Percentiles rank a stretch among this genome's conserved stretches.
phyloP scores from a whole-genome alignment of 352 stramenopile genomes.

The Pythium aphanidermatum region DNA sequence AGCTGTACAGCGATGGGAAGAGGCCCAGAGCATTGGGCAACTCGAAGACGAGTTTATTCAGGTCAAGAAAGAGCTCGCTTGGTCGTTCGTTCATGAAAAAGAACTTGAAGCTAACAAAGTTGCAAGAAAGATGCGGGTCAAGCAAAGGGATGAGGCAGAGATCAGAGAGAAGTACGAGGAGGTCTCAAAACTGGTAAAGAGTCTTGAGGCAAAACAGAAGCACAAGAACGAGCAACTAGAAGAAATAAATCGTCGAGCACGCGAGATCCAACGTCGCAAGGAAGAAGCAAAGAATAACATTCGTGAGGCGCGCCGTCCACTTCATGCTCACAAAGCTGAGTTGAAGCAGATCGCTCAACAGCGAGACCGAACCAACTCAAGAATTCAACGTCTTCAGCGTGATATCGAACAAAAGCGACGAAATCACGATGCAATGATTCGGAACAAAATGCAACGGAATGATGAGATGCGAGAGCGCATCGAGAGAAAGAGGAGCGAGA shows the following conservation, averaged over 20 bases:
- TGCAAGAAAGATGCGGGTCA: slow-evolving; percentile 49
- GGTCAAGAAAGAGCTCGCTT: slow-evolving; percentile 74
- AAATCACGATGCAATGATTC: slow-evolving; percentile 51
- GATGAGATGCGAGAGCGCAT: slow-evolving; percentile 52
- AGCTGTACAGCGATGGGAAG: slow-evolving; percentile 60
- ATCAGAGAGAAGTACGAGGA: slow-evolving; percentile 38
- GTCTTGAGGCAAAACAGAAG: slow-evolving; percentile 53
- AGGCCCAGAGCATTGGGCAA: slow-evolving; percentile 73
- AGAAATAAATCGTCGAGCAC: slow-evolving; percentile 33
- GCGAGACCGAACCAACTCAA: slow-evolving; percentile 42
- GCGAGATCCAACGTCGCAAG: slow-evolving; percentile 37
- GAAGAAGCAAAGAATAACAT: slow-evolving; percentile 55
- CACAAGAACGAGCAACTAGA: slow-evolving; percentile 62
- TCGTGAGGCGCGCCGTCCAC: slow-evolving; percentile 48
- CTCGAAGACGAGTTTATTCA: slow-evolving; percentile 64
- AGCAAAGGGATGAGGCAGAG: slow-evolving; percentile 35
- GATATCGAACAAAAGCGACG: slow-evolving; percentile 50
- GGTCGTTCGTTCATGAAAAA: slow-evolving; percentile 77
- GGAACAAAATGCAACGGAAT: slow-evolving; percentile 49
- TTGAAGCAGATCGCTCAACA: slow-evolving; percentile 52
- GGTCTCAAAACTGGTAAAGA: slow-evolving; percentile 34
- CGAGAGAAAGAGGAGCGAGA: slow-evolving; percentile 38
- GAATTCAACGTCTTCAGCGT: slow-evolving; percentile 37
- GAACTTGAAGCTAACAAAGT: slow-evolving; percentile 41
- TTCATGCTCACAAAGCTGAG: slow-evolving; percentile 63